These are phyloP conservation scores for Biscutella auriculata DNA, from an alignment of 441 rosid genomes.

Conservation along the genomic window DNA sequence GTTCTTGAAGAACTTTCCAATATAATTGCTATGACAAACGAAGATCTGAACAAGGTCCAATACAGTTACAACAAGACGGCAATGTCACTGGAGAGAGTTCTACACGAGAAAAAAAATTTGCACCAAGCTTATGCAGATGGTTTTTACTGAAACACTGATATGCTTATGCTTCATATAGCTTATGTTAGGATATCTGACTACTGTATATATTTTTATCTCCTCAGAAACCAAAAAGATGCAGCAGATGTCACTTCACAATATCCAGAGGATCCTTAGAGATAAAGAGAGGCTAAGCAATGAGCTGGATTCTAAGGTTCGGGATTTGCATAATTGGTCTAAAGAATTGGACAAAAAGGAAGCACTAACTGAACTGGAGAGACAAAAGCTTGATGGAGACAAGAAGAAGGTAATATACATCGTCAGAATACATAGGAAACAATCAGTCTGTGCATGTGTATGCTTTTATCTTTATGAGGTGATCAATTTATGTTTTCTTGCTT, in stretches of 20 bases:
- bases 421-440: background rate
- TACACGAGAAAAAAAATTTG: slow-evolving; percentile 56
- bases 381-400: slow-evolving; percentile 75
- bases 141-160: slow-evolving; percentile 31
- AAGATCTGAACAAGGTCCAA: slow-evolving; percentile 39
- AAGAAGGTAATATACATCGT: slow-evolving; percentile 33
- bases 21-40: slow-evolving; percentile 49
- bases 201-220: slow-evolving; percentile 20
- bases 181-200: slow-evolving; percentile 35
- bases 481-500: background rate
- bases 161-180: slow-evolving; percentile 35
- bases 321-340: slow-evolving; percentile 46
- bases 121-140: slow-evolving; percentile 61
- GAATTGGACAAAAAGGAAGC: slow-evolving; percentile 66
- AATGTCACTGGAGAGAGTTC: slow-evolving; percentile 51
- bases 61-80: slow-evolving; percentile 49
- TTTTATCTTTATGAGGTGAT: background rate
- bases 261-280: slow-evolving; percentile 51
- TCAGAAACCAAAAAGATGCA: slow-evolving; percentile 85
- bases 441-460: background rate
- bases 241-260: slow-evolving; percentile 40
- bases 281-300: slow-evolving; percentile 53
- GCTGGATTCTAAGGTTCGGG: slow-evolving; percentile 44
- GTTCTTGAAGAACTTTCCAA: slow-evolving; percentile 44
- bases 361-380: slow-evolving; percentile 69